Conservation (phyloP, 2,329 filamentous ascomycete species). For the Cercospora sp. region DNA sequence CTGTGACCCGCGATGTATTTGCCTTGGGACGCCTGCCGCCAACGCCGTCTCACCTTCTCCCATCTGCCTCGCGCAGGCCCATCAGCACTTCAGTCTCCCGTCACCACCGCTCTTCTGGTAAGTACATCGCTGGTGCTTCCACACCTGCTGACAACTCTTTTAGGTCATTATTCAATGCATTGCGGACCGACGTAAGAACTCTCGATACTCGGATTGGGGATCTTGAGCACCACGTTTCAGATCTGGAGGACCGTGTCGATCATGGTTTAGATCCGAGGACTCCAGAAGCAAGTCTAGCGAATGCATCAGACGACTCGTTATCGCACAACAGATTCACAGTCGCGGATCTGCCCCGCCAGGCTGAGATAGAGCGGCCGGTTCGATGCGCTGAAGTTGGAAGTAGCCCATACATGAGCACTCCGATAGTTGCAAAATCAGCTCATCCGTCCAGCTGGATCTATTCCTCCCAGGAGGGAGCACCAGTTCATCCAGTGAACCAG, state of each 20-base stretch:
- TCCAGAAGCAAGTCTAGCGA: conserved; percentile 21
- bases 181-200: conserved; percentile 26
- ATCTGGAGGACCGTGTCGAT: conserved; percentile 31
- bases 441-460: neutral
- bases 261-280: conserved; percentile 14
- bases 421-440: neutral
- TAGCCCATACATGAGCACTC: neutral
- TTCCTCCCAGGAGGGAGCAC: neutral
- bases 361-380: neutral
- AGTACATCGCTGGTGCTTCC: neutral
- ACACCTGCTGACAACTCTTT: neutral
- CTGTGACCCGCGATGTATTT: neutral
- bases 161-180: conserved; percentile 26
- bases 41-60: conserved; percentile 2
- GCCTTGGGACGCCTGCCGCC: neutral
- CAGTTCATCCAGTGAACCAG: neutral
- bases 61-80: conserved; percentile 1
- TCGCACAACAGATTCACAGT: neutral
- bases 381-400: neutral
- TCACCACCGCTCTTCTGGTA: conserved; percentile 31
- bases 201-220: conserved; percentile 22
- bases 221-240: conserved; percentile 28
- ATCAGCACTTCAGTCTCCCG: conserved; percentile 17
- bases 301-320: neutral
- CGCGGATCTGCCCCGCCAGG: neutral